Evolutionary conservation across 345 rosid genomes (phyloP).

Genomic region (Gossypium arboreum): DNA sequence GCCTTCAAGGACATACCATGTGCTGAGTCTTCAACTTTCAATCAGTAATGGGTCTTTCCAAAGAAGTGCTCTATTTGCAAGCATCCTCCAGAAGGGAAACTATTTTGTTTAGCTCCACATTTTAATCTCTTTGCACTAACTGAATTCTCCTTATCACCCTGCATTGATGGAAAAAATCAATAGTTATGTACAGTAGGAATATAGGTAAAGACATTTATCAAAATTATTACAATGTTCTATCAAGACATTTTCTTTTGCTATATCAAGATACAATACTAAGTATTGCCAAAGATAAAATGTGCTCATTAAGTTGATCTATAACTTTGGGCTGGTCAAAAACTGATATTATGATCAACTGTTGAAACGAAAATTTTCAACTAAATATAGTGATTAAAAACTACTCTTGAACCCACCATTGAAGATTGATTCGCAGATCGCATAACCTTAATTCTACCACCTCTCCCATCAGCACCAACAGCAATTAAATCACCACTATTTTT

Average conservation of each 20-base stretch:
- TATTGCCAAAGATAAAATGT: neutral
- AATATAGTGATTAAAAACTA: neutral
- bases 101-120: slow-evolving; percentile 42
- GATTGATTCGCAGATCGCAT: slow-evolving; percentile 54
- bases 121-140: slow-evolving; percentile 57
- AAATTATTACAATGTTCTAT: neutral
- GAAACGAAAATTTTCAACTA: neutral
- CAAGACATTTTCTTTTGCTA: neutral
- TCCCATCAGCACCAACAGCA: slow-evolving; percentile 83
- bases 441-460: slow-evolving; percentile 82
- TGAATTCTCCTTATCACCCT: slow-evolving; percentile 47
- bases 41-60: slow-evolving; percentile 47
- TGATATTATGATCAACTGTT: neutral
- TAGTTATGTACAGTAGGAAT: neutral
- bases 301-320: neutral
- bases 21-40: neutral
- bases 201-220: neutral
- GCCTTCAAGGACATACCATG: neutral
- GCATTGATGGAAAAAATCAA: slow-evolving; percentile 17
- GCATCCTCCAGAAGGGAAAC: slow-evolving; percentile 55
- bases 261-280: neutral
- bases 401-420: slow-evolving; percentile 40
- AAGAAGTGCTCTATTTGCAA: slow-evolving; percentile 88
- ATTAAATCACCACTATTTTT: slow-evolving; percentile 53
- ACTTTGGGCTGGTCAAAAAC: neutral